These are phyloP conservation scores for Butyriboletus appendiculatus DNA, from an alignment of 1,284 basidiomycete genomes.

Conservation along the genomic window DNA sequence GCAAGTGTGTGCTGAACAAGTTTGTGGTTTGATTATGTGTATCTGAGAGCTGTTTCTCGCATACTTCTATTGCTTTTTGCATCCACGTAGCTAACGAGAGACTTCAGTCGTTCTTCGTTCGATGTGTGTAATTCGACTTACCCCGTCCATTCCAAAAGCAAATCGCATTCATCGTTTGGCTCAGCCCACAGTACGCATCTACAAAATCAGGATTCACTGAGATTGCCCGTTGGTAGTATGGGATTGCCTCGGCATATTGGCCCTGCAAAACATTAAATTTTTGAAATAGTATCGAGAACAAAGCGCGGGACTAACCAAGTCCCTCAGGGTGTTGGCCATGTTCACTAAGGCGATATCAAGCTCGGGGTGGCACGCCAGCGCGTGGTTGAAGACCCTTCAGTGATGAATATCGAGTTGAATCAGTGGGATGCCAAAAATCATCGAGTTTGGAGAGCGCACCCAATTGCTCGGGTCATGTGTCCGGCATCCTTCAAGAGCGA, in stretches of 20 bases:
- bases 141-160: constrained; percentile 59
- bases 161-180: constrained; percentile 52
- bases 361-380: constrained; percentile 54
- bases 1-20: constrained; percentile 37
- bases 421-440: background rate
- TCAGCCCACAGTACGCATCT: constrained; percentile 59
- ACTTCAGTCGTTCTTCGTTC: constrained; percentile 20
- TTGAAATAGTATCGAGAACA: background rate
- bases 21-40: constrained; percentile 43
- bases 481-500: constrained; percentile 63
- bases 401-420: constrained; percentile 1
- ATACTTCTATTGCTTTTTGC: constrained; percentile 46
- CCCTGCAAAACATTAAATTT: constrained; percentile 36
- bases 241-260: constrained; percentile 51
- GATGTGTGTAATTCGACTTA: constrained; percentile 13
- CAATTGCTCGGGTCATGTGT: constrained; percentile 50
- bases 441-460: constrained; percentile 33
- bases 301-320: constrained; percentile 37
- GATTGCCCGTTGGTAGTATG: constrained; percentile 56
- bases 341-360: constrained; percentile 64
- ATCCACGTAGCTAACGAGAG: constrained; percentile 43
- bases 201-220: constrained; percentile 53
- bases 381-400: constrained; percentile 34
- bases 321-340: constrained; percentile 60
- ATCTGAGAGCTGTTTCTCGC: constrained; percentile 48